Evolutionary conservation across 352 stramenopile species (phyloP).

Genomic region (Phytophthora megakarya): DNA sequence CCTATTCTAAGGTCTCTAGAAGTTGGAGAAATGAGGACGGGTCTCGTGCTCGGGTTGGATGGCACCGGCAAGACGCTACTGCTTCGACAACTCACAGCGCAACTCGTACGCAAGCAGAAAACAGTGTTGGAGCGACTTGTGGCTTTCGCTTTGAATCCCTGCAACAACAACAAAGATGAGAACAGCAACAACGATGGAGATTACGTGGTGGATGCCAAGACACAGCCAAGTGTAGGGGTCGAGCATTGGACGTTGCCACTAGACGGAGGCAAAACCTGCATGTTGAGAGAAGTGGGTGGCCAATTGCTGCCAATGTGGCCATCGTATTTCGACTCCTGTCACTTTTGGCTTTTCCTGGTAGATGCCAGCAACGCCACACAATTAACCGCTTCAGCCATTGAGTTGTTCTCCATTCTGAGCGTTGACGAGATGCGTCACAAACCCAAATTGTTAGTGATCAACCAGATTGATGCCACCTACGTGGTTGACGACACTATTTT

Average conservation of each 20-base stretch:
- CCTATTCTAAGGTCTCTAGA: slow-evolving; percentile 20
- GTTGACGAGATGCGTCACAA: slow-evolving; percentile 60
- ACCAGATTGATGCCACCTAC: slow-evolving; percentile 64
- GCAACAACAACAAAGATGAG: slow-evolving; percentile 11
- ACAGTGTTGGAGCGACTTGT: slow-evolving; percentile 50
- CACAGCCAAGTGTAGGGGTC: slow-evolving; percentile 67
- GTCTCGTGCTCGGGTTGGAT: slow-evolving; percentile 67
- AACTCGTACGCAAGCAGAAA: slow-evolving; percentile 48
- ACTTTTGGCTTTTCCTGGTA: slow-evolving; percentile 78
- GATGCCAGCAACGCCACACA: slow-evolving; percentile 61
- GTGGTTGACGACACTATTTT: slow-evolving; percentile 56
- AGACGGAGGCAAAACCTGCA: slow-evolving; percentile 37
- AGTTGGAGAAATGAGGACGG: slow-evolving; percentile 48
- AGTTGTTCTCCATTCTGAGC: slow-evolving; percentile 70
- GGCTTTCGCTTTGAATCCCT: slow-evolving; percentile 27
- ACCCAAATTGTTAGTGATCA: slow-evolving; percentile 69
- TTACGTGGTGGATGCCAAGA: slow-evolving; percentile 36
- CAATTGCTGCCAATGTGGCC: slow-evolving; percentile 78
- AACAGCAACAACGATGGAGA: slow-evolving; percentile 21
- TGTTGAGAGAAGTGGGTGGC: slow-evolving; percentile 66
- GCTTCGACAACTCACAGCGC: slow-evolving; percentile 57
- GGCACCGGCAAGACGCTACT: slow-evolving; percentile 75
- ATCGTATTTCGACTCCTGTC: slow-evolving; percentile 63
- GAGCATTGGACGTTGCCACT: slow-evolving; percentile 62
- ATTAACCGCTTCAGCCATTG: slow-evolving; percentile 52